Conservation (phyloP, 768 basidiomycete species). For the Lactarius sp. region DNA sequence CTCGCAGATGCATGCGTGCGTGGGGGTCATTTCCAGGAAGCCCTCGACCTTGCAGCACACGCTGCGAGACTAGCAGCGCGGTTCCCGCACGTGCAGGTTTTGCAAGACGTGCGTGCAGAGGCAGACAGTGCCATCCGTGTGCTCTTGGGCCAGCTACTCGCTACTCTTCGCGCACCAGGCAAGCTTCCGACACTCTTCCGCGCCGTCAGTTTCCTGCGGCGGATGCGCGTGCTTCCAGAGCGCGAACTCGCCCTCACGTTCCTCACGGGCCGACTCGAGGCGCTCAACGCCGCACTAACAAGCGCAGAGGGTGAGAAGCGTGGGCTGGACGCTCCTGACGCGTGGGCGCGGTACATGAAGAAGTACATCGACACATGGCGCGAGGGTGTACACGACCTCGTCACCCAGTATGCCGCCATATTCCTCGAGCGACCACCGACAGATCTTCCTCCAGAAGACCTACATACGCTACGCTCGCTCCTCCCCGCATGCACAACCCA, state of each 20-base stretch:
- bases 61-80: constrained; percentile 43
- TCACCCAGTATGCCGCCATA: constrained; percentile 85
- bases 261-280: constrained; percentile 64
- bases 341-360: constrained; percentile 72
- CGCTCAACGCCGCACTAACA: constrained; percentile 55
- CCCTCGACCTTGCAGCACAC: constrained; percentile 78
- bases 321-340: constrained; percentile 47
- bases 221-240: constrained; percentile 70
- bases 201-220: constrained; percentile 79
- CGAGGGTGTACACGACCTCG: constrained; percentile 88
- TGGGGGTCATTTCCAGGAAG: constrained; percentile 89
- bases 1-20: constrained; percentile 92
- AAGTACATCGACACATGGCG: constrained; percentile 83
- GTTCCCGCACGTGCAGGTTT: constrained; percentile 43
- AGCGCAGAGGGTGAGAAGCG: constrained; percentile 40
- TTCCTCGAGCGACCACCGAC: constrained; percentile 67
- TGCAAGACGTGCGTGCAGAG: constrained; percentile 60
- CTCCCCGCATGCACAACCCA: constrained; percentile 62
- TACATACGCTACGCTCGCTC: constrained; percentile 44
- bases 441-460: constrained; percentile 41
- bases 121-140: constrained; percentile 61
- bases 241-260: constrained; percentile 82
- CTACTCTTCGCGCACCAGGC: constrained; percentile 74
- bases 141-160: constrained; percentile 72
- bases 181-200: constrained; percentile 91